These are phyloP conservation scores for Sugiyamaella lignohabitans DNA, from an alignment of 805 yeast genomes.

Conservation along the genomic window DNA sequence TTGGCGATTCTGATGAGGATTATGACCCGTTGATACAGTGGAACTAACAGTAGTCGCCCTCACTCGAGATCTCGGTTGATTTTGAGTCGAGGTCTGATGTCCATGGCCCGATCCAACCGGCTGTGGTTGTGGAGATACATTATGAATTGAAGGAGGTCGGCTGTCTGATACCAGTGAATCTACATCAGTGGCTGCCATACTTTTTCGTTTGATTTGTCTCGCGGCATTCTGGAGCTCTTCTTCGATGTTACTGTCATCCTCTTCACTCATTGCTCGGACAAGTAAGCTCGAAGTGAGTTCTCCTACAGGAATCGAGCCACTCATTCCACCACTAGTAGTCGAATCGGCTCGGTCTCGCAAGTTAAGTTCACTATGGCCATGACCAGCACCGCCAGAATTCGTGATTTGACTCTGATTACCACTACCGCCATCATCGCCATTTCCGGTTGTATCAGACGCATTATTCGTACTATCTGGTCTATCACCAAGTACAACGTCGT, in stretches of 20 bases:
- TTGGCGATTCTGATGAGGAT: slow-evolving; percentile 1
- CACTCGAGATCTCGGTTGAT: slow-evolving; percentile 13
- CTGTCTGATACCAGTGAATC: slow-evolving; percentile 5
- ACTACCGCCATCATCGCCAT: no score
- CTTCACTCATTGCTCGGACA: slow-evolving; percentile 36
- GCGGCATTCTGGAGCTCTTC: slow-evolving; percentile 36
- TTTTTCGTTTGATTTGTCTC: slow-evolving; percentile 27
- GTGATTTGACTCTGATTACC: no score
- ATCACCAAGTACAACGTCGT: no score
- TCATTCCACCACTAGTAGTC: not conserved
- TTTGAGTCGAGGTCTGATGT: not conserved
- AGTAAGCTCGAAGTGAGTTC: no score
- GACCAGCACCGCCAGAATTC: no score
- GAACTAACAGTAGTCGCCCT: slow-evolving; percentile 10
- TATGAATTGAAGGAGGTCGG: slow-evolving; percentile 12
- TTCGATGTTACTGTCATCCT: slow-evolving; percentile 37
- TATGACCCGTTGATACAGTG: not conserved
- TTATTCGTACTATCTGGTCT: no score
- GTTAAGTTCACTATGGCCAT: no score
- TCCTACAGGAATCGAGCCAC: slow-evolving; percentile 2
- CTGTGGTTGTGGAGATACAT: no score
- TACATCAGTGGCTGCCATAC: slow-evolving; percentile 10
- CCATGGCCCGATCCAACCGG: no score
- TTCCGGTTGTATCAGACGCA: no score
- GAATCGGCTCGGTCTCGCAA: not conserved